Evolutionary conservation across 495 filamentous ascomycete genomes (phyloP).

Genomic region (Hyaloscypha finlandica): DNA sequence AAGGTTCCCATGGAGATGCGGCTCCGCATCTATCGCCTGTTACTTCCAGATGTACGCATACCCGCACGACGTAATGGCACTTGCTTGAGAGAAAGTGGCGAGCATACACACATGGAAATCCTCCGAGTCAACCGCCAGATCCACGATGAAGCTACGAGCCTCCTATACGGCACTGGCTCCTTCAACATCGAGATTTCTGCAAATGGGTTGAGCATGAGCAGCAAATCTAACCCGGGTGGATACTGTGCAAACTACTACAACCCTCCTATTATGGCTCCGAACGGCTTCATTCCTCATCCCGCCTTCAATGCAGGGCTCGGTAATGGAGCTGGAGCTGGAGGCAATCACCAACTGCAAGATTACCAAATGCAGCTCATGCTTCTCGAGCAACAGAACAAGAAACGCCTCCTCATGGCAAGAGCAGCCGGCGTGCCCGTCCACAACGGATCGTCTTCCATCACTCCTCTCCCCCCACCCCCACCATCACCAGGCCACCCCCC

Average conservation of each 20-base stretch:
- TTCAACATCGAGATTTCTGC: slow-evolving; percentile 18
- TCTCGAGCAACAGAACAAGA: slow-evolving; percentile 97
- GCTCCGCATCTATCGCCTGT: slow-evolving; percentile 18
- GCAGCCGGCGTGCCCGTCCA: slow-evolving; percentile 57
- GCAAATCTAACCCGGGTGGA: slow-evolving; percentile 1
- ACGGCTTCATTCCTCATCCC: no score
- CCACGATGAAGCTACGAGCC: slow-evolving; percentile 17
- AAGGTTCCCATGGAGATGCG: slow-evolving; percentile 21
- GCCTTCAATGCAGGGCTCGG: no score
- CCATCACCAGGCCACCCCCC: slow-evolving; percentile 56
- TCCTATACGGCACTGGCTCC: slow-evolving; percentile 15
- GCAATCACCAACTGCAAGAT: slow-evolving; percentile 86
- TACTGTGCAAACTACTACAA: no score
- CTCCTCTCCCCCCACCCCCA: slow-evolving; percentile 35
- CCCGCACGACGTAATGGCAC: slow-evolving; percentile 2
- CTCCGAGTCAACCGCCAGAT: slow-evolving; percentile 19
- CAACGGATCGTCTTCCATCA: no score
- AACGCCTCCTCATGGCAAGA: slow-evolving; percentile 94
- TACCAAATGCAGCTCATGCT: slow-evolving; percentile 99
- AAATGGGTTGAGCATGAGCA: slow-evolving; percentile 16
- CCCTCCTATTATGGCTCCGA: no score
- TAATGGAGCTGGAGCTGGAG: slow-evolving; percentile 23
- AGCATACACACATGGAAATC: slow-evolving; percentile 1
- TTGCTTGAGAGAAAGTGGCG: not conserved
- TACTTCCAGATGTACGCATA: slow-evolving; percentile 15